Conservation (phyloP, 1,284 basidiomycete species). For the Tilletiopsis washingtonensis region DNA sequence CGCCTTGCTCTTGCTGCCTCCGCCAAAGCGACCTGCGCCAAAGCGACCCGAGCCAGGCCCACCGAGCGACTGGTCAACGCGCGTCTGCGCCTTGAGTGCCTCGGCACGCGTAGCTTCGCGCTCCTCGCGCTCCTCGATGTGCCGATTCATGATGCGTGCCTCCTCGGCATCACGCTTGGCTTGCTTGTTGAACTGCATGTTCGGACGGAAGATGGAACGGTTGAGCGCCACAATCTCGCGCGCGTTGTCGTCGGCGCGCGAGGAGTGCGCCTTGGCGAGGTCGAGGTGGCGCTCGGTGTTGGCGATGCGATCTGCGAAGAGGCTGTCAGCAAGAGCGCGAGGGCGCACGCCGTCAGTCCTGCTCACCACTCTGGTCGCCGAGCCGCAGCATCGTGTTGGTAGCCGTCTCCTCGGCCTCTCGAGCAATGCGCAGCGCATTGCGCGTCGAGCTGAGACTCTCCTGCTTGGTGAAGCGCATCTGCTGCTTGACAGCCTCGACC, state of each 20-base stretch:
- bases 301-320: conserved; percentile 55
- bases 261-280: conserved; percentile 79
- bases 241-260: conserved; percentile 83
- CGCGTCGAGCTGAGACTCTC: conserved; percentile 82
- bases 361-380: conserved; percentile 87
- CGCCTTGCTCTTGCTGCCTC: conserved; percentile 50
- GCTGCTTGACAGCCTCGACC: conserved; percentile 89
- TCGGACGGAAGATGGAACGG: conserved; percentile 76
- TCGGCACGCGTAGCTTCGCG: conserved; percentile 54
- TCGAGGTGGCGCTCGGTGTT: conserved; percentile 95
- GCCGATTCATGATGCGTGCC: conserved; percentile 75
- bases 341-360: background rate
- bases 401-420: conserved; percentile 93
- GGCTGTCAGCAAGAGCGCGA: background rate
- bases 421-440: conserved; percentile 84
- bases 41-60: conserved; percentile 26
- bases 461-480: conserved; percentile 83
- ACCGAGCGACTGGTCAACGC: conserved; percentile 64
- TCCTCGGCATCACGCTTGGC: conserved; percentile 83
- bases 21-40: conserved; percentile 32
- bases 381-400: conserved; percentile 74
- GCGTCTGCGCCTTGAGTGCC: conserved; percentile 75
- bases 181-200: conserved; percentile 52
- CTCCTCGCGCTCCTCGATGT: conserved; percentile 78
- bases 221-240: conserved; percentile 90